Evolutionary conservation across 2,329 filamentous ascomycete species (phyloP), one percentile per base, ranked within the genome.

Genomic region (Seiridium cupressi): DNA sequence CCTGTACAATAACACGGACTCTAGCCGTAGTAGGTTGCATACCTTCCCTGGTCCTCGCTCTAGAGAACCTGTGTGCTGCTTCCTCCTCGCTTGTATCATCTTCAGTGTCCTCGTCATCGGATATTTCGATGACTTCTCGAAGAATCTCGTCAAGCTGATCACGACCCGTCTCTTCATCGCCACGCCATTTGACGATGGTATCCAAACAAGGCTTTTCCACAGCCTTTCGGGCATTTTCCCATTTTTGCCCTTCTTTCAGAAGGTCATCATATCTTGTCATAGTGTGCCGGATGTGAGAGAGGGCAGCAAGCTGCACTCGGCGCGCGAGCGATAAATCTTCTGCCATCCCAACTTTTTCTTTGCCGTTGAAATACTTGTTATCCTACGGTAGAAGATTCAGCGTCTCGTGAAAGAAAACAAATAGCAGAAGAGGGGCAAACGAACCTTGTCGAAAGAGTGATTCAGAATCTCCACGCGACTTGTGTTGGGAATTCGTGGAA

Each of bases 171-270:
- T 89, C 87, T 71, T 89, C 87, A 66, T 89, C 87, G 59, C 87
- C 87, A 76, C 87, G 86, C 87, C 87, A 89, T 82, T 89, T 89
- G 78, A 89, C 83, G 71, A 89, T 82, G 57, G 86, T 78, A 65
- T 89, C 86, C 51, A 89, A 76, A 63, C 87, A 89, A 11, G 86
- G 75, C 38, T 79, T 73, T 66, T 89, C 84, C 49, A 89, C 85
- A 46, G 81, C 80, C 73, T 82, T 87, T 63, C 87, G 79, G 57
- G 86, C 85, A 67, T 84, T 85, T 55, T 78, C 74, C 78, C 84
- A 89, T 18, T 74, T 77, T 13, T 42, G 13, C 4, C 84, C 84
- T 67, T 88, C 83, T 66, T 72, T 81, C 13, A 89, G 74, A 18
- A 89, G 75, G 60, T 82, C 72, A 68, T 89, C 87, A 74, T 89